Conservation (phyloP, 2,329 filamentous ascomycete species). For the Penicillium brasilianum region DNA sequence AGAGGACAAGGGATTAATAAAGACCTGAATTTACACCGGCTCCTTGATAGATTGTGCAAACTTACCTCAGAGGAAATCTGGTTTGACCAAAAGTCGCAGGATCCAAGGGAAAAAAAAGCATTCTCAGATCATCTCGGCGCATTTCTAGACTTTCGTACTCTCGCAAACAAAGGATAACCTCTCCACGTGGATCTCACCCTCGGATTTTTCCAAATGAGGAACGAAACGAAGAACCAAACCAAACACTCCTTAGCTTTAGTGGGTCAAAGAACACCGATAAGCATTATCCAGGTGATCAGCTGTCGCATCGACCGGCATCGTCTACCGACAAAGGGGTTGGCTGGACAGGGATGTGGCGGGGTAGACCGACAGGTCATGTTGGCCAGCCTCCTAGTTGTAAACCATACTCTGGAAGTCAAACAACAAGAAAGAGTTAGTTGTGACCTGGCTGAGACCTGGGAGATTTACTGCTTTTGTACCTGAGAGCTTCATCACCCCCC, state of each 20-base stretch:
- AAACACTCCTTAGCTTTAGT: not conserved
- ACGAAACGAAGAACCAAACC: not conserved
- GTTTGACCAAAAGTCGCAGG: not conserved
- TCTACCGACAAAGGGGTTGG: not conserved
- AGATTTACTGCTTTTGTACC: not conserved
- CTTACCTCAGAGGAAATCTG: not conserved
- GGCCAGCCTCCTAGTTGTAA: not conserved
- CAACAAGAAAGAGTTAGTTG: not conserved
- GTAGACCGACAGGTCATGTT: not conserved
- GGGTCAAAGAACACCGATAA: not conserved
- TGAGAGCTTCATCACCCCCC: not conserved
- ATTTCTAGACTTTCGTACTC: not conserved
- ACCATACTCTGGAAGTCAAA: not conserved
- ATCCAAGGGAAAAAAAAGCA: not conserved
- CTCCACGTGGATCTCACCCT: not conserved
- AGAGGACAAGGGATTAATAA: not conserved
- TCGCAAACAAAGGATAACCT: not conserved
- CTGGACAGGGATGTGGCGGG: conserved; percentile 1
- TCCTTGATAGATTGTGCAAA: no score
- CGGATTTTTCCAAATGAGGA: not conserved
- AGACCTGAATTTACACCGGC: not conserved
- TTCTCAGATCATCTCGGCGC: not conserved
- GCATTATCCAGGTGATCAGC: not conserved
- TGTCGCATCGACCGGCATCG: not conserved
- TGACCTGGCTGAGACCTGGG: not conserved